A percentile compares a stretch with the other conserved stretches of the same genome.
phyloP scores from a whole-genome alignment of 1,139 yeast genomes.

The Taphrina deformans region DNA sequence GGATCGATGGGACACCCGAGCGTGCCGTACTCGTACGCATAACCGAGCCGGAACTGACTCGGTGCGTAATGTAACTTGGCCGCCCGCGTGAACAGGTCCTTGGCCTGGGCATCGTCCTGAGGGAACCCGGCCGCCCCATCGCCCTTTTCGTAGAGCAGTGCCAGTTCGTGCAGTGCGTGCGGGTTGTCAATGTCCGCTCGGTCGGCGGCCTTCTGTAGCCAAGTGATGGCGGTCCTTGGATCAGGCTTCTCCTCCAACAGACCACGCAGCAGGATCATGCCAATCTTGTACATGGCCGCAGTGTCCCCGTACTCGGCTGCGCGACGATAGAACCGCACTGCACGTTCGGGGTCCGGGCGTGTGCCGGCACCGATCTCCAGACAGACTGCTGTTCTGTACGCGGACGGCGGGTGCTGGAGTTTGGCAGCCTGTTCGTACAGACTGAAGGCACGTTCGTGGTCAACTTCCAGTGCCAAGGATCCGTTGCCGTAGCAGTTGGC shows the following conservation, averaged over 20 bases:
- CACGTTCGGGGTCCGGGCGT: slow-evolving; percentile 50
- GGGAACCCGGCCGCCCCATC: slow-evolving; percentile 42
- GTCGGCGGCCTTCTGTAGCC: slow-evolving; percentile 60
- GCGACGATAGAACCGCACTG: slow-evolving; percentile 55
- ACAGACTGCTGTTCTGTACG: slow-evolving; percentile 67
- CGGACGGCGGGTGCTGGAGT: slow-evolving; percentile 57
- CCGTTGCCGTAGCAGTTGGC: slow-evolving; percentile 64
- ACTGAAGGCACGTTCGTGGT: slow-evolving; percentile 61
- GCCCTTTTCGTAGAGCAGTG: slow-evolving; percentile 68
- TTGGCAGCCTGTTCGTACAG: slow-evolving; percentile 60
- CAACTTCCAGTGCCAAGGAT: slow-evolving; percentile 55
- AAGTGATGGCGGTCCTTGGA: slow-evolving; percentile 54
- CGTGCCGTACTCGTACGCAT: slow-evolving; percentile 83
- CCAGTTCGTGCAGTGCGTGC: slow-evolving; percentile 65
- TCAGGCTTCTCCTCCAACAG: slow-evolving; percentile 50
- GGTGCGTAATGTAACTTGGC: slow-evolving; percentile 75
- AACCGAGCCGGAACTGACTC: slow-evolving; percentile 83
- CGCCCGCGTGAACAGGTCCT: slow-evolving; percentile 69
- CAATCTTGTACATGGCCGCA: slow-evolving; percentile 68
- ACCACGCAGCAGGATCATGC: slow-evolving; percentile 62
- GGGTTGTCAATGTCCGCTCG: slow-evolving; percentile 51
- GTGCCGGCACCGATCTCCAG: slow-evolving; percentile 67
- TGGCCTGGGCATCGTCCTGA: slow-evolving; percentile 49
- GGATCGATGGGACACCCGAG: slow-evolving; percentile 67
- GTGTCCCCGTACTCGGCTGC: slow-evolving; percentile 62